Conservation (phyloP, 148 eudicot genomes). For the Dianthus caryophyllus region DNA sequence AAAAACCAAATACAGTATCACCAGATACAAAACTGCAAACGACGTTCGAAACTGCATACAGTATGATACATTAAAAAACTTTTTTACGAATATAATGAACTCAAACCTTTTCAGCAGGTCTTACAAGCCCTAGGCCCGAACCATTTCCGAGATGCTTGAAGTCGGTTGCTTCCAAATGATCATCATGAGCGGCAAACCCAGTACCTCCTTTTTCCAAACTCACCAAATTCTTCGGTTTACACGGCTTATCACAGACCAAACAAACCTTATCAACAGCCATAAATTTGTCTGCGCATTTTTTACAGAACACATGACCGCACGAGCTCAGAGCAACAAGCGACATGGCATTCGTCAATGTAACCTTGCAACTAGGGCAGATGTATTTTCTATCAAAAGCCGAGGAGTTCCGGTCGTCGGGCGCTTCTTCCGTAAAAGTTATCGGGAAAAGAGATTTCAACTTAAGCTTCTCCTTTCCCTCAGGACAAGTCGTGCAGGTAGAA, state of each 20-base stretch:
- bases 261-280: constrained; percentile 85
- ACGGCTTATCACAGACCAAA: constrained; percentile 71
- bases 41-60: not conserved
- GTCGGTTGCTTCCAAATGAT: constrained; percentile 72
- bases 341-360: constrained; percentile 68
- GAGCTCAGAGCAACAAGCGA: constrained; percentile 72
- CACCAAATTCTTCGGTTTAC: constrained; percentile 74
- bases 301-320: constrained; percentile 89
- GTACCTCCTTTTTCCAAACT: constrained; percentile 86
- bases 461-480: constrained; percentile 83
- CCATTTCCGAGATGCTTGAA: constrained; percentile 95
- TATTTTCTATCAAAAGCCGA: constrained; percentile 47
- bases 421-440: constrained; percentile 62
- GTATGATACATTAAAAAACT: not conserved
- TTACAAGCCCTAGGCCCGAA: constrained; percentile 76
- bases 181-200: constrained; percentile 83
- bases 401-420: constrained; percentile 29
- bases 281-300: constrained; percentile 78
- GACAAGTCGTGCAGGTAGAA: constrained; percentile 59
- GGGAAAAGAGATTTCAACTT: constrained; percentile 75
- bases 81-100: not conserved
- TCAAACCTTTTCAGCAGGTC: constrained; percentile 90
- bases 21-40: not conserved
- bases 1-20: too few species aligned
- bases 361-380: constrained; percentile 94